phyloP scores from a whole-genome alignment of 2,329 filamentous ascomycete species.

The Botrytis byssoidea region DNA sequence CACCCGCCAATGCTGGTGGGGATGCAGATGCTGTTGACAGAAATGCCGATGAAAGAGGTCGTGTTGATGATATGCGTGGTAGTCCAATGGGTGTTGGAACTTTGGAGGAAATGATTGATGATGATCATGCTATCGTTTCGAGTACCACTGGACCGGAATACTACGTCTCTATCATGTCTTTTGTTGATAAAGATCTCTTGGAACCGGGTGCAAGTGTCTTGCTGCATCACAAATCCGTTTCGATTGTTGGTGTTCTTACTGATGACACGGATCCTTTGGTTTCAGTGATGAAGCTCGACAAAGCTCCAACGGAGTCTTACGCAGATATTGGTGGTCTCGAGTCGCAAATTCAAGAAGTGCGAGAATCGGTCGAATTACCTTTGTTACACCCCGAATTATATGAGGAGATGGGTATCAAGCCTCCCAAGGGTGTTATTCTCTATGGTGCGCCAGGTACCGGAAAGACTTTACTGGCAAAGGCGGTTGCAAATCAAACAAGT shows the following conservation, averaged over 20 bases:
- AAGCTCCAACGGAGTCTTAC: constrained; percentile 96
- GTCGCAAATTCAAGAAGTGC: constrained; percentile 92
- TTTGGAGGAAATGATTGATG: constrained; percentile 97
- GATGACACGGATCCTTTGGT: constrained; percentile 95
- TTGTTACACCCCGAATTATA: constrained; percentile 95
- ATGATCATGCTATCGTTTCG: constrained; percentile 97
- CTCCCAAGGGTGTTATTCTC: constrained; percentile 97
- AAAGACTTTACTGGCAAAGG: constrained; percentile 94
- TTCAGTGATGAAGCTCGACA: constrained; percentile 98
- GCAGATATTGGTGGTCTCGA: constrained; percentile 98
- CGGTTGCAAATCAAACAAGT: constrained; percentile 97
- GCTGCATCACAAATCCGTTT: constrained; percentile 95
- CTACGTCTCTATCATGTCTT: constrained; percentile 99
- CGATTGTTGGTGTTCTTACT: constrained; percentile 93
- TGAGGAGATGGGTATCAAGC: constrained; percentile 99
- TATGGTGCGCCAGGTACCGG: constrained; percentile 97
- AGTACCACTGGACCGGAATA: constrained; percentile 97
- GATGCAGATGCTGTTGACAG: constrained; percentile 77
- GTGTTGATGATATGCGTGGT: constrained; percentile 97
- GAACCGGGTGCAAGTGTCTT: constrained; percentile 95
- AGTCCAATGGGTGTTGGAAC: constrained; percentile 98
- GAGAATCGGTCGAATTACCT: constrained; percentile 94
- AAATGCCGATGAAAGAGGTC: constrained; percentile 89
- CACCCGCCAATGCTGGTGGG: constrained; percentile 53
- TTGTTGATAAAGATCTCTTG: constrained; percentile 96